phyloP scores from a whole-genome alignment of 805 yeast genomes.

The Yarrowia sp. region DNA sequence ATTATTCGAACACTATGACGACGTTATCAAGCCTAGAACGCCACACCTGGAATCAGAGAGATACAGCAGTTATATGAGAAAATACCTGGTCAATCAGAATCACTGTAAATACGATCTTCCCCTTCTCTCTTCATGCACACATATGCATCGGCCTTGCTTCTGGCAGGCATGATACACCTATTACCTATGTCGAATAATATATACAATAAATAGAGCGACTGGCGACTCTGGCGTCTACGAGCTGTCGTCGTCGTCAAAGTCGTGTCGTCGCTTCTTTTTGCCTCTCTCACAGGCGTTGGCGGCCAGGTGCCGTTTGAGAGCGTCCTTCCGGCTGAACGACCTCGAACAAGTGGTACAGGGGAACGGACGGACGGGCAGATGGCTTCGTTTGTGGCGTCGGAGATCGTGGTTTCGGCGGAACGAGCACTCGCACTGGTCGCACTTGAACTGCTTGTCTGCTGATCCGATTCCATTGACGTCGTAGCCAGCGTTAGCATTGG shows the following conservation, averaged over 20 bases:
- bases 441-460: conserved; percentile 40
- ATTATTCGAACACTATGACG: no score
- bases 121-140: neutral
- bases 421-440: conserved; percentile 38
- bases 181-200: conserved; percentile 20
- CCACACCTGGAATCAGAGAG: no score
- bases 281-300: conserved; percentile 39
- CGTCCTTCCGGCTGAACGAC: conserved; percentile 38
- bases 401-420: conserved; percentile 38
- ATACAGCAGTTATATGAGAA: no score
- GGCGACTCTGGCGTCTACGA: neutral
- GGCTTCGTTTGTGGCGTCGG: conserved; percentile 27
- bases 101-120: no score
- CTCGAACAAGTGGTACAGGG: conserved; percentile 37
- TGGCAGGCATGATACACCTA: conserved; percentile 28
- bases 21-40: no score
- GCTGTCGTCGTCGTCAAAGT: conserved; percentile 21
- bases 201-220: conserved; percentile 30
- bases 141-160: conserved; percentile 20
- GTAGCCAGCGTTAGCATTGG: neutral
- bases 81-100: no score
- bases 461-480: conserved; percentile 25
- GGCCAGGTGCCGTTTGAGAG: conserved; percentile 38
- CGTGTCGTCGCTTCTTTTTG: conserved; percentile 35
- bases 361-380: conserved; percentile 38